Evolutionary conservation across 345 rosid species (phyloP), one percentile per base, ranked within the genome.

Genomic region (Viola odorata): DNA sequence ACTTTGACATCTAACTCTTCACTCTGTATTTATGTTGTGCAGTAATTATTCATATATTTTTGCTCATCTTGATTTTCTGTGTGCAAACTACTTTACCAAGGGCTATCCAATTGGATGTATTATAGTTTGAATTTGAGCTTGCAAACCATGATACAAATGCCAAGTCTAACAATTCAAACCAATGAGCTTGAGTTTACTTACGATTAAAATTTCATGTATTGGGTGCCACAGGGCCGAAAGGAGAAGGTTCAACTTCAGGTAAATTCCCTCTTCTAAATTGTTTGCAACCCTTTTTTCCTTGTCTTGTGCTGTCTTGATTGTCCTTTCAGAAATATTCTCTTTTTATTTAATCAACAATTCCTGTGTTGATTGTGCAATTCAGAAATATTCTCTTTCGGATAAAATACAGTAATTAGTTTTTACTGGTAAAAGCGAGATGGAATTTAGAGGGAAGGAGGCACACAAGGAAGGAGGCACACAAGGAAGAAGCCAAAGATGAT

Each of bases 141-240:
- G 80, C 80, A 75, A 78, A 80, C 75, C 82, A 70, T 51, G 71
- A 58, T 61, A 2, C 67, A 37, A 38, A 3, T 44, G 45, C 37
- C 39, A 42, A 55, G 50, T 32, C 62, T 38, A 58, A 61, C 38
- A 64, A 37, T 5, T 56, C 14, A 17, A 45, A 50, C 45, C 58
- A 44, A 42, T 51, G 13, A 56, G 32, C 32, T 36, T 45, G 10
- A 69, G 37, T 50, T 67, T 51, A 57, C 51, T 49, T 67, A 57
- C 40, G 61, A 7, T 58, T 76, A 40, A 64, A 57, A 36, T 51
- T 52, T n/a, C 13, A 10, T 17, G 58, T 58, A 6, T 55, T 58
- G 38, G 64, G 57, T 51, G 58, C 75, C 58, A 56, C 81, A 88
- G 96, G 96, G 71, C 72, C 50, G 48, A 73, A 66, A 71, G 65